These are phyloP conservation scores for Stachybotrys chlorohalonatus DNA, from an alignment of 2,329 filamentous ascomycete species.

Conservation along the genomic window DNA sequence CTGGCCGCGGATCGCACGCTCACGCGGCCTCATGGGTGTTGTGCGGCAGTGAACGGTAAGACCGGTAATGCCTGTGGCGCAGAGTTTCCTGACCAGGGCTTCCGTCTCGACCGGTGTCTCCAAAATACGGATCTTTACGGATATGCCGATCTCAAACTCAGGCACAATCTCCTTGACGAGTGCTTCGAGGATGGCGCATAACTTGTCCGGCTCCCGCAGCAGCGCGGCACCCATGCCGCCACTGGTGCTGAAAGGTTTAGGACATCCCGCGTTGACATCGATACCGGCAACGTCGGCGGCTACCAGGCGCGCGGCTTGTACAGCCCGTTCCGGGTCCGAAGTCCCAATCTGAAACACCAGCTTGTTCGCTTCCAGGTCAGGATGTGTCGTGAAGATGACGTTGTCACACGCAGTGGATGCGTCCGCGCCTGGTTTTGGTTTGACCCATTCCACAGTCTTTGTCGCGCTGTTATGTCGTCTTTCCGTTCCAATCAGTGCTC, in stretches of 20 bases:
- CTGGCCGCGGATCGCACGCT: slow-evolving; percentile 78
- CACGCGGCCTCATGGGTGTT: slow-evolving; percentile 86
- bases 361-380: slow-evolving; percentile 61
- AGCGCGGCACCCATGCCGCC: slow-evolving; percentile 95
- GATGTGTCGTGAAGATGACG: slow-evolving; percentile 78
- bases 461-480: slow-evolving; percentile 68
- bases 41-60: slow-evolving; percentile 94
- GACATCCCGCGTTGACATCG: slow-evolving; percentile 96
- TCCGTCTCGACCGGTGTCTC: slow-evolving; percentile 69
- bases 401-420: slow-evolving; percentile 48
- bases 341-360: slow-evolving; percentile 93
- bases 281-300: slow-evolving; percentile 86
- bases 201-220: slow-evolving; percentile 71
- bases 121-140: slow-evolving; percentile 90
- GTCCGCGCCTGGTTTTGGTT: slow-evolving; percentile 22
- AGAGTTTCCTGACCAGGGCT: slow-evolving; percentile 66
- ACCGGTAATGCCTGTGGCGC: slow-evolving; percentile 81
- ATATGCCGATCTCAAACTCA: slow-evolving; percentile 82
- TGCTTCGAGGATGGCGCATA: slow-evolving; percentile 74
- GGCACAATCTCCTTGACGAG: slow-evolving; percentile 71
- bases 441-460: slow-evolving; percentile 73
- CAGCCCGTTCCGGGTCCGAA: slow-evolving; percentile 70
- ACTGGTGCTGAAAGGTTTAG: slow-evolving; percentile 88
- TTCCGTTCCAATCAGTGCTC: slow-evolving; percentile 79
- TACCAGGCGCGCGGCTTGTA: slow-evolving; percentile 74